A percentile compares a stretch with the other conserved stretches of the same genome.
Evolutionary conservation across 139 green algal species (phyloP).

Genomic region (Chlamydomonas incerta): DNA sequence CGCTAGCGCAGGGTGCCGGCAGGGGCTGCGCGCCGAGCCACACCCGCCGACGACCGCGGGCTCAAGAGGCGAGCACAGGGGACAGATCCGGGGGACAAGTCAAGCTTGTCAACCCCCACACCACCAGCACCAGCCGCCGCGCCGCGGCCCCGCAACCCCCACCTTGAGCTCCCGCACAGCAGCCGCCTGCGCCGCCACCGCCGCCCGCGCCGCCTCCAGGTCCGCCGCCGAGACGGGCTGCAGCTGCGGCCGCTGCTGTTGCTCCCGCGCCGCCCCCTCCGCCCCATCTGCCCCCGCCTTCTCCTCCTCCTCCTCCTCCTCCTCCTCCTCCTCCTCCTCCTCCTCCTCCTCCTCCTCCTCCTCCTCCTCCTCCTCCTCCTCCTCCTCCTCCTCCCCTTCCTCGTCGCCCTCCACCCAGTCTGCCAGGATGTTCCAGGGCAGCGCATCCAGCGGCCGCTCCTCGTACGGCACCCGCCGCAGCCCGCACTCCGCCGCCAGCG

Average conservation of each 20-base stretch:
- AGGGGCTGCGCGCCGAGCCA: too few relatives aligned
- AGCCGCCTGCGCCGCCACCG: conserved; percentile 35
- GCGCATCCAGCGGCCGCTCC: conserved; percentile 37
- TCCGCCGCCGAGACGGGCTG: not conserved
- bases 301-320: not conserved
- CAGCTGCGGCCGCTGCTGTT: not conserved
- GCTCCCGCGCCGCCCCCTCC: not conserved
- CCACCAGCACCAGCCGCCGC: too few relatives aligned
- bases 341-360: not conserved
- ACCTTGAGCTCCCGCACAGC: conserved; percentile 53
- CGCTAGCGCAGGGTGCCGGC: too few relatives aligned
- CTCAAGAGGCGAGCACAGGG: too few relatives aligned
- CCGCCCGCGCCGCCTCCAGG: not conserved
- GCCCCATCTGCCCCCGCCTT: not conserved
- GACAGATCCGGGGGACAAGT: too few relatives aligned
- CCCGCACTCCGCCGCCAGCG: conserved; percentile 36
- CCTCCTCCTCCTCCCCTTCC: too few relatives aligned
- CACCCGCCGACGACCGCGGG: too few relatives aligned
- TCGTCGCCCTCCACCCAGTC: not conserved
- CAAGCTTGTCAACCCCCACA: too few relatives aligned
- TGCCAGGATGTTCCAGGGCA: conserved; percentile 53
- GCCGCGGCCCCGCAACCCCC: not conserved
- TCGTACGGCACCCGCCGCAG: conserved; percentile 5
- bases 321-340: not conserved
- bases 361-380: not conserved